Evolutionary conservation across 106 monocot genomes (phyloP), one percentile per base, ranked within the genome.

Genomic region (Phalaenopsis aphrodite): DNA sequence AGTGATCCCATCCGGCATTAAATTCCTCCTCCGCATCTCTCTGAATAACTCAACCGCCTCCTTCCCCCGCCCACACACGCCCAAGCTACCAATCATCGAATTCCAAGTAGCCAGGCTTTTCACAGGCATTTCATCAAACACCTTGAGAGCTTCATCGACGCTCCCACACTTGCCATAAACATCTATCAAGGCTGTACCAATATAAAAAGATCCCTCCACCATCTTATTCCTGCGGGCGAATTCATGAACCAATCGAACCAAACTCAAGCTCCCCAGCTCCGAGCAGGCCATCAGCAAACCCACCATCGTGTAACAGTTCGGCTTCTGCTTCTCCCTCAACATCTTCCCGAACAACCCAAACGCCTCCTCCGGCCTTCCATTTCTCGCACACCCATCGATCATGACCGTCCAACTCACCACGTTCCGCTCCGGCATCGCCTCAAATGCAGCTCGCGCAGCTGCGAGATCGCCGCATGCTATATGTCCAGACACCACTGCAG

Each of bases 151-250:
- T 41, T 89, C 88, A 45, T 74, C 81, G 57, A 90, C 72, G 78
- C 93, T 90, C 9, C 93, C 96, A 55, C 89, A 86, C 45, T 91
- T 91, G 69, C 91, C 93, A 77, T 93, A 96, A 93, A 96, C 91
- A 56, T 93, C 88, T 17, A 96, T 77, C 16, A 96, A 80, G 9
- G 93, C 91, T 0, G 93, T 96, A 47, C 89, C 87, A 10, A 93
- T 86, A 18, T 82, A 85, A 17, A 81, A 80, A 3, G 65, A 76
- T 24, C 9, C 46, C 9, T 86, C 79, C 19, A 87, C 68, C 42
- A 72, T 58, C 1, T 80, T 79, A 23, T 84, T 80, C 81, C 76
- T 79, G 39, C 66, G 80, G 3, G 86, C 93, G 24, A 84, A 86
- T 11, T 85, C 83, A 36, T 93, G 90, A 8, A 88, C 82, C 85